A percentile compares a stretch with the other conserved stretches of the same genome.
These are phyloP conservation scores for Solanum microdontum DNA, from an alignment of 257 asterid species.

Conservation along the genomic window DNA sequence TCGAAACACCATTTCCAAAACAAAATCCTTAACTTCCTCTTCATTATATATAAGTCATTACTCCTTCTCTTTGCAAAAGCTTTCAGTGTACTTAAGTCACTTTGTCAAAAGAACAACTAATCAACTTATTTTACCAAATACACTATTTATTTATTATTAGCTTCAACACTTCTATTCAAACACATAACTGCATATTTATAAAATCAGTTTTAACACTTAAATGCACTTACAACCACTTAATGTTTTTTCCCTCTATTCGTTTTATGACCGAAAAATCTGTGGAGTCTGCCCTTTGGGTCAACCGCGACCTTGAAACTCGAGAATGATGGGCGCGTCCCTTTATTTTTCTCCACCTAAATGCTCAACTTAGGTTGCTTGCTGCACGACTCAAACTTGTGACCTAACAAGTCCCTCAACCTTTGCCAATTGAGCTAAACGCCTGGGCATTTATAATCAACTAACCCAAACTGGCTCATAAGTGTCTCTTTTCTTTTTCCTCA, in stretches of 20 bases:
- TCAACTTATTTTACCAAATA: neutral
- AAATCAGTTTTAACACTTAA: neutral
- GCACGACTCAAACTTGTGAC: neutral
- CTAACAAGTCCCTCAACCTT: neutral
- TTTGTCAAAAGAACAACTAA: neutral
- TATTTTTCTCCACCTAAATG: neutral
- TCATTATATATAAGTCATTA: neutral
- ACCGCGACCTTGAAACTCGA: neutral
- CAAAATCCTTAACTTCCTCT: neutral
- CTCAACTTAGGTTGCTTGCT: neutral
- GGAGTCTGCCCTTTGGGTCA: neutral
- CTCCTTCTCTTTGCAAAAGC: neutral
- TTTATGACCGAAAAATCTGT: neutral
- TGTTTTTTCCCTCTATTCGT: neutral
- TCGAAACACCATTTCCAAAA: neutral
- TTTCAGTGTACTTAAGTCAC: neutral
- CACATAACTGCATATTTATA: neutral
- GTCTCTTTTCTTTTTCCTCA: neutral
- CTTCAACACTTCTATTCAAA: neutral
- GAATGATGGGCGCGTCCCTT: neutral
- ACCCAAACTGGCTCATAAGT: neutral
- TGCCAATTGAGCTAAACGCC: neutral
- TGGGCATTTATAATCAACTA: neutral
- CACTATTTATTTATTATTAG: neutral
- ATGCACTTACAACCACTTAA: neutral